Conservation (phyloP, 2,329 filamentous ascomycete genomes). For the Xylaria sp. region DNA sequence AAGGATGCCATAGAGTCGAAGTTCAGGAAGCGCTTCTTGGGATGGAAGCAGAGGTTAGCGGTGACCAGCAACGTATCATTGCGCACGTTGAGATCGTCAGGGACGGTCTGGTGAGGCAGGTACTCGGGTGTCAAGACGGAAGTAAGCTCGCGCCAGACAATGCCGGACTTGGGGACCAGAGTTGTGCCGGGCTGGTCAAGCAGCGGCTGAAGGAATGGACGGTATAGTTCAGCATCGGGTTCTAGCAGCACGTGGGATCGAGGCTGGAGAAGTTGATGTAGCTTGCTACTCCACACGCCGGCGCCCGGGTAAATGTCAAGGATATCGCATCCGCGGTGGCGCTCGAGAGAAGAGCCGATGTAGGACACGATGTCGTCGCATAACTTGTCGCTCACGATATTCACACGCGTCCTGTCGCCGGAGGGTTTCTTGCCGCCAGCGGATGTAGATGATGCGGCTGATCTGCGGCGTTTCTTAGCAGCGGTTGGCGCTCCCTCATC, state of each 20-base stretch:
- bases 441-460: neutral
- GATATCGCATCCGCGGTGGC: conserved; percentile 82
- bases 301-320: conserved; percentile 86
- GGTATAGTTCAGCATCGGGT: conserved; percentile 68
- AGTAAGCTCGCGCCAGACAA: conserved; percentile 70
- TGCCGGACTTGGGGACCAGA: conserved; percentile 66
- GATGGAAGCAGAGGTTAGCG: conserved; percentile 71
- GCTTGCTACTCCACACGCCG: conserved; percentile 80
- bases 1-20: conserved; percentile 69
- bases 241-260: conserved; percentile 88
- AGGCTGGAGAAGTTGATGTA: conserved; percentile 80
- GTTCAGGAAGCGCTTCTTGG: conserved; percentile 60
- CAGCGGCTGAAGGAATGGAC: conserved; percentile 69
- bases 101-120: conserved; percentile 65
- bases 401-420: conserved; percentile 58
- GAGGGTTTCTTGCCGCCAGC: conserved; percentile 48
- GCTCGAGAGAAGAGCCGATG: conserved; percentile 73
- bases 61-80: conserved; percentile 82
- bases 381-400: conserved; percentile 63
- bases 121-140: conserved; percentile 61
- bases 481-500: neutral
- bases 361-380: conserved; percentile 77
- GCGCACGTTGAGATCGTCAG: conserved; percentile 56
- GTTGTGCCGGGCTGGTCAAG: conserved; percentile 60
- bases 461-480: conserved; percentile 6